phyloP scores from a whole-genome alignment of 371 early-diverging fungal genomes.

The Fennellomyces sp. region DNA sequence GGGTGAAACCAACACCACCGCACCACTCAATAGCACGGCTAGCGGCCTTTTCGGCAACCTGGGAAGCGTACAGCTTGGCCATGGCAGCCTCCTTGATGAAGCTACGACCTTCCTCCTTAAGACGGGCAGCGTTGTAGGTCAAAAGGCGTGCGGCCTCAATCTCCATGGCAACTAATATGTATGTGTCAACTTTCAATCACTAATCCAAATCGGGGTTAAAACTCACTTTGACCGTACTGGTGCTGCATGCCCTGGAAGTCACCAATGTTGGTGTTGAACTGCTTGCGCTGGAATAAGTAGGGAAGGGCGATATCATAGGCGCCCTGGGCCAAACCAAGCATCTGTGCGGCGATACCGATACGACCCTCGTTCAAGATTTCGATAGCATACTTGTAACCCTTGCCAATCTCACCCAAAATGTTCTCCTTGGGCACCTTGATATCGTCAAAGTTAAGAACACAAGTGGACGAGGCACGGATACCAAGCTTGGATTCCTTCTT shows the following conservation, averaged over 20 bases:
- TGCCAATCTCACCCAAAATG: constrained; percentile 91
- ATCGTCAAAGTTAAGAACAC: constrained; percentile 93
- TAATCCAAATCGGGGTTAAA: neutral
- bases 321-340: constrained; percentile 97
- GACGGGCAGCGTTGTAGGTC: constrained; percentile 96
- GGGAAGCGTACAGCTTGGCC: constrained; percentile 95
- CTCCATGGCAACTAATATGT: constrained; percentile 73
- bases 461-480: constrained; percentile 96
- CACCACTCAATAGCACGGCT: constrained; percentile 94
- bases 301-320: constrained; percentile 90
- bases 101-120: constrained; percentile 91
- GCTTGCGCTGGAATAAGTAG: constrained; percentile 95
- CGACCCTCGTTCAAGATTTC: constrained; percentile 98
- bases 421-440: constrained; percentile 88
- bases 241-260: constrained; percentile 97
- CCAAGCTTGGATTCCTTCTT: constrained; percentile 99
- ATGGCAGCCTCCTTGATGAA: constrained; percentile 97
- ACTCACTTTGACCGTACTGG: constrained; percentile 89
- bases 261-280: constrained; percentile 88
- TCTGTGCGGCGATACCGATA: constrained; percentile 98
- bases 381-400: constrained; percentile 98
- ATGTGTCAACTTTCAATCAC: neutral
- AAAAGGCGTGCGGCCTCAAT: constrained; percentile 97
- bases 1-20: constrained; percentile 97
- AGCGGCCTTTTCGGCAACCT: constrained; percentile 93